Conservation (phyloP, 768 basidiomycete genomes). For the Exidia glandulosa region DNA sequence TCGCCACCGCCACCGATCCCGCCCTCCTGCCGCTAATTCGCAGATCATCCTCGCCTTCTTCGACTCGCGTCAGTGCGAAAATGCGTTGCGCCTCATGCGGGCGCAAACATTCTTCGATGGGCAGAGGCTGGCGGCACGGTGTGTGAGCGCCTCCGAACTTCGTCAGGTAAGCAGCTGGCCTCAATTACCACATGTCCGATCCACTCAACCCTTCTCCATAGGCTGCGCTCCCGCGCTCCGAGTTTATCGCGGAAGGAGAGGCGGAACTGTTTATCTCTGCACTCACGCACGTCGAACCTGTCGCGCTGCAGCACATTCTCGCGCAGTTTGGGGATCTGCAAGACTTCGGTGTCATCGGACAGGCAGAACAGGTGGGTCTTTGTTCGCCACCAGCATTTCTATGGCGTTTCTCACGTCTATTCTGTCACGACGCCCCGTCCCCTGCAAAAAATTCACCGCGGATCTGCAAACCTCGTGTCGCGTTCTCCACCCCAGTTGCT, state of each 20-base stretch:
- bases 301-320: constrained; percentile 17
- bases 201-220: constrained; percentile 5
- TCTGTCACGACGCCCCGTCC: no score
- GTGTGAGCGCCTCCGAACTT: constrained; percentile 23
- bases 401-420: background rate
- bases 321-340: constrained; percentile 24
- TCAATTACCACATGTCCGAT: background rate
- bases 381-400: background rate
- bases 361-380: constrained; percentile 1
- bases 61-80: constrained; percentile 44
- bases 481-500: background rate
- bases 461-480: no score
- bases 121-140: constrained; percentile 16
- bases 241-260: constrained; percentile 47
- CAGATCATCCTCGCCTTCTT: constrained; percentile 42
- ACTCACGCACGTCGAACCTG: constrained; percentile 4
- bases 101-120: constrained; percentile 10
- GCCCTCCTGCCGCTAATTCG: background rate
- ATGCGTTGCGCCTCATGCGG: constrained; percentile 34
- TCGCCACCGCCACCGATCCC: background rate
- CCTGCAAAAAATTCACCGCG: no score
- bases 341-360: constrained; percentile 10
- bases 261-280: constrained; percentile 37
- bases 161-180: constrained; percentile 25
- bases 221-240: constrained; percentile 5